These are phyloP conservation scores for Platanus orientalis DNA, from an alignment of 164 flowering plant species.

Conservation along the genomic window DNA sequence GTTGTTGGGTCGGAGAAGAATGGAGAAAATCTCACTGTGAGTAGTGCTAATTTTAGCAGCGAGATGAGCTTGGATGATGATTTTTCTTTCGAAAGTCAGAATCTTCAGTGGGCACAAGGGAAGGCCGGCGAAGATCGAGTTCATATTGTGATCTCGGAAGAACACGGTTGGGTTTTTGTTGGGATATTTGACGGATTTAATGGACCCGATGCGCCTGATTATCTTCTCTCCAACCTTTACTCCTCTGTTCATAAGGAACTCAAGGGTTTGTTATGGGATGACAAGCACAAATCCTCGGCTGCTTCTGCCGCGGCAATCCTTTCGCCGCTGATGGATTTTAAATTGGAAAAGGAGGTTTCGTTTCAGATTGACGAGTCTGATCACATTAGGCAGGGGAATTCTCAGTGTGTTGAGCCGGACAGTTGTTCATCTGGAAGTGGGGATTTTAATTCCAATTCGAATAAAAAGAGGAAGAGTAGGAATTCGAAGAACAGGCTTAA, in stretches of 20 bases:
- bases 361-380: not conserved
- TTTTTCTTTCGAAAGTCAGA: conserved; percentile 38
- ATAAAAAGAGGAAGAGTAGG: conserved; percentile 12
- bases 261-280: conserved; percentile 51
- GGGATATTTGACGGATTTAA: conserved; percentile 43
- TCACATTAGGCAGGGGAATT: conserved; percentile 3
- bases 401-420: conserved; percentile 18
- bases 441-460: conserved; percentile 7
- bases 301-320: not conserved
- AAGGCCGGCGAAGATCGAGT: conserved; percentile 86
- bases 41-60: conserved; percentile 38
- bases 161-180: conserved; percentile 58
- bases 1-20: conserved; percentile 22
- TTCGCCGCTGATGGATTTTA: too few species aligned
- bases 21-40: conserved; percentile 17
- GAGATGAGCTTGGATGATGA: conserved; percentile 36
- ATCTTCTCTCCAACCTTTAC: conserved; percentile 48
- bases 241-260: conserved; percentile 50
- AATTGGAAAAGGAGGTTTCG: conserved; percentile 1
- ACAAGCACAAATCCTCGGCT: conserved; percentile 19
- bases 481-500: conserved; percentile 18
- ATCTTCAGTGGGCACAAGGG: conserved; percentile 93
- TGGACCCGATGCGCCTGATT: conserved; percentile 73
- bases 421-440: conserved; percentile 14
- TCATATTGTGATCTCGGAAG: conserved; percentile 70